phyloP scores from a whole-genome alignment of 1,139 yeast species.

The Yamadazyma triangularis region DNA sequence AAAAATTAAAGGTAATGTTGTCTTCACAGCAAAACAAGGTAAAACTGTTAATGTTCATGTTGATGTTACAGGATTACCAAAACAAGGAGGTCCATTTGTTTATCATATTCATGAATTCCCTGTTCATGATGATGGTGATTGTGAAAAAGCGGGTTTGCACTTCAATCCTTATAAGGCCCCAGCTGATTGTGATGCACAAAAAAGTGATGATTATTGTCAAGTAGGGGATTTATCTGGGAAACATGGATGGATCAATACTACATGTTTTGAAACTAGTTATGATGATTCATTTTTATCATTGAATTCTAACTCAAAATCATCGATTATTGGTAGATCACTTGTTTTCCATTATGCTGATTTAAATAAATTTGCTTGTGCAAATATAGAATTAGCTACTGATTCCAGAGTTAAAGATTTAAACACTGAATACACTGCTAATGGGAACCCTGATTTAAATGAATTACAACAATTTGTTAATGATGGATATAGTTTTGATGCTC shows the following conservation, averaged over 20 bases:
- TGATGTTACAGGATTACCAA: conserved; percentile 55
- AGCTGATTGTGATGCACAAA: conserved; percentile 38
- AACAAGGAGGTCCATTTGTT: conserved; percentile 51
- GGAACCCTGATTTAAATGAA: conserved; percentile 17
- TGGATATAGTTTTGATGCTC: conserved; percentile 15
- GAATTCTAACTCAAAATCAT: conserved; percentile 41
- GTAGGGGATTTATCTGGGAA: conserved; percentile 64
- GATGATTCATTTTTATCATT: conserved; percentile 52
- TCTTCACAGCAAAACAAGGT: conserved; percentile 43
- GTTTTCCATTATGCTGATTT: conserved; percentile 48
- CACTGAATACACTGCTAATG: conserved; percentile 17
- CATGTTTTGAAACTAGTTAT: conserved; percentile 51
- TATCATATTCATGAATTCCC: conserved; percentile 55
- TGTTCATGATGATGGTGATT: conserved; percentile 39
- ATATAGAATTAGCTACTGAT: conserved; percentile 35
- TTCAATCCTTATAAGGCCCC: conserved; percentile 52
- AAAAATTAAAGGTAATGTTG: conserved; percentile 44
- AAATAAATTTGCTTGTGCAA: conserved; percentile 56
- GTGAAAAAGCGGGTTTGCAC: conserved; percentile 47
- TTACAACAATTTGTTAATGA: conserved; percentile 16
- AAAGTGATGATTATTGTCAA: conserved; percentile 50
- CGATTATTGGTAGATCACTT: conserved; percentile 49
- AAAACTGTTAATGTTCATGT: conserved; percentile 54
- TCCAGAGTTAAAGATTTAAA: conserved; percentile 22
- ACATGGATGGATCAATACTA: conserved; percentile 54